A percentile compares a stretch with the other conserved stretches of the same genome.
Conservation (phyloP, 805 yeast genomes). For the Alloascoidea hylecoeti region DNA sequence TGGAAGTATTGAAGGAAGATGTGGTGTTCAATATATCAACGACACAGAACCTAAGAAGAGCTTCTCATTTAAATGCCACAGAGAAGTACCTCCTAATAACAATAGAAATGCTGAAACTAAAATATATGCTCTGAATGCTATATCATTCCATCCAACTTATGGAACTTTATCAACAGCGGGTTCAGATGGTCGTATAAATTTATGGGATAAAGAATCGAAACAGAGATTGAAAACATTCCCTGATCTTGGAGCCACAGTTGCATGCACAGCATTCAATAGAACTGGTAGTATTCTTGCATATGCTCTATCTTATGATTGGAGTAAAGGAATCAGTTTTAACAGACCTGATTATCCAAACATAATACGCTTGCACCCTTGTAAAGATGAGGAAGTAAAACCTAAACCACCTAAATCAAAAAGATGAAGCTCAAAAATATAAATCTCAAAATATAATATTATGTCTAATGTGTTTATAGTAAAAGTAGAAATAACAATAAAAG, state of each 20-base stretch:
- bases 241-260: conserved; percentile 39
- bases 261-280: conserved; percentile 70
- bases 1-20: conserved; percentile 90
- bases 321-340: conserved; percentile 68
- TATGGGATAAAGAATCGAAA: conserved; percentile 92
- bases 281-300: conserved; percentile 80
- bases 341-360: conserved; percentile 60
- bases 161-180: conserved; percentile 95
- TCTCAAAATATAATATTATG: no score
- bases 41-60: conserved; percentile 62
- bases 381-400: conserved; percentile 69
- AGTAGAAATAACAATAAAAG: no score
- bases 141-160: conserved; percentile 75
- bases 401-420: conserved; percentile 6
- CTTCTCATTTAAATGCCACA: conserved; percentile 90
- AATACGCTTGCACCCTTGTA: conserved; percentile 71
- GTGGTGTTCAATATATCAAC: conserved; percentile 87
- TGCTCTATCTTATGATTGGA: conserved; percentile 92
- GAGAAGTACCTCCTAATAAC: conserved; percentile 45
- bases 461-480: no score
- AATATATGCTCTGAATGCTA: conserved; percentile 68
- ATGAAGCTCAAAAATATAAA: neutral
- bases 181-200: conserved; percentile 82
- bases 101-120: conserved; percentile 41
- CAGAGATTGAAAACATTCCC: conserved; percentile 79